phyloP scores from a whole-genome alignment of 1,139 yeast genomes.

The Kurtzmaniella quercitrusa region DNA sequence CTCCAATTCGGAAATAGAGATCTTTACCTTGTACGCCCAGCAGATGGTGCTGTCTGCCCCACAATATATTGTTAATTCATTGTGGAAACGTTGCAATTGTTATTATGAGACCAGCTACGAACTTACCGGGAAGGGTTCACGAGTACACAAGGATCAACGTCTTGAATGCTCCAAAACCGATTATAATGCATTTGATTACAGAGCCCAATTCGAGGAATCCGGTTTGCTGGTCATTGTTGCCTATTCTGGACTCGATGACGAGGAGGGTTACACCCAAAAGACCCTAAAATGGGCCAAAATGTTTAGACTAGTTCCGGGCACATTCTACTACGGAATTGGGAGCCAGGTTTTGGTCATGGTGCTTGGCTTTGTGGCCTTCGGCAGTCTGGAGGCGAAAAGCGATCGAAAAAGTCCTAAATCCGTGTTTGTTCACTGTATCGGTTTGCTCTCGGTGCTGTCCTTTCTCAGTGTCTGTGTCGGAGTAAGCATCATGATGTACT shows the following conservation, averaged over 20 bases:
- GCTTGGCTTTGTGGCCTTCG: conserved; percentile 30
- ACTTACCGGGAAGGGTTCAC: conserved; percentile 16
- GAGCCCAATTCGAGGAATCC: conserved; percentile 31
- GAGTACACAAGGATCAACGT: conserved; percentile 6
- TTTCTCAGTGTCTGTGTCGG: conserved; percentile 27
- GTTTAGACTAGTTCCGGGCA: conserved; percentile 20
- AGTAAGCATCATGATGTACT: conserved; percentile 21
- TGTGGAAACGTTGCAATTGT: conserved; percentile 48
- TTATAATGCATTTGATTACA: conserved; percentile 40
- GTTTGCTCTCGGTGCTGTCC: conserved; percentile 30
- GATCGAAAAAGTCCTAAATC: conserved; percentile 30
- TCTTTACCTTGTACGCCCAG: conserved; percentile 45
- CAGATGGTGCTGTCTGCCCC: conserved; percentile 49
- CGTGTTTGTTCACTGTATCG: conserved; percentile 24
- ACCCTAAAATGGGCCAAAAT: conserved; percentile 16
- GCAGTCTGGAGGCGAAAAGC: conserved; percentile 24
- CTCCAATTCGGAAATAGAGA: conserved; percentile 48
- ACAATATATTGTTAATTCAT: conserved; percentile 40
- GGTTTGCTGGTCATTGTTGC: conserved; percentile 45
- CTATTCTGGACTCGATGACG: conserved; percentile 33
- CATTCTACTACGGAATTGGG: conserved; percentile 21
- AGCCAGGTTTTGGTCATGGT: conserved; percentile 24
- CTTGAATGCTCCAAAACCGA: conserved; percentile 1
- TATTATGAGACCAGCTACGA: conserved; percentile 26
- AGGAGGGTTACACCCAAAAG: conserved; percentile 12